A percentile compares a stretch with the other conserved stretches of the same genome.
These are phyloP conservation scores for Irpex sp. DNA, from an alignment of 1,284 basidiomycete species.

Conservation along the genomic window DNA sequence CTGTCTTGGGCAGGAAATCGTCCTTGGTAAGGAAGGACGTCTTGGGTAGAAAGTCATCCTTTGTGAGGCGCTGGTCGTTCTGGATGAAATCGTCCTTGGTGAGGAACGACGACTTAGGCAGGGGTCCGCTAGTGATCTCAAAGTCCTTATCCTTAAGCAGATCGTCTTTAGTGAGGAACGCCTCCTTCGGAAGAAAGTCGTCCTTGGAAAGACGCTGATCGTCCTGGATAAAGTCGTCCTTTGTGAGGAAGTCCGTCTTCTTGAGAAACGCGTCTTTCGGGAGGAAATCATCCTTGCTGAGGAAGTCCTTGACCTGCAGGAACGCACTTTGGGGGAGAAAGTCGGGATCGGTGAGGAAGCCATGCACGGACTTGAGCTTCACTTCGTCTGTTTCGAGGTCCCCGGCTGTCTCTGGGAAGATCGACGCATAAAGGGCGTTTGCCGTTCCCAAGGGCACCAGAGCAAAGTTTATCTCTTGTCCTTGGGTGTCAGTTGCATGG, in stretches of 20 bases:
- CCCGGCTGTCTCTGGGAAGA: slow-evolving; percentile 42
- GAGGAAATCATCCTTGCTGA: neutral
- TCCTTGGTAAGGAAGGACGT: neutral
- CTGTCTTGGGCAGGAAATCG: neutral
- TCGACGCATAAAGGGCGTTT: slow-evolving; percentile 82
- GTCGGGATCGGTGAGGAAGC: slow-evolving; percentile 32
- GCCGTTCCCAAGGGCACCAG: slow-evolving; percentile 88
- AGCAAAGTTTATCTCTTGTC: slow-evolving; percentile 36
- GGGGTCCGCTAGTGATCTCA: neutral
- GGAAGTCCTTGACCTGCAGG: neutral
- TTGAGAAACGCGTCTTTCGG: neutral
- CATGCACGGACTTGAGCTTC: slow-evolving; percentile 54
- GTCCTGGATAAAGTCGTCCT: neutral
- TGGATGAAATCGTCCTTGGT: neutral
- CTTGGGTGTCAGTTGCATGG: slow-evolving; percentile 16
- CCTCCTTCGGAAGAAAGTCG: neutral
- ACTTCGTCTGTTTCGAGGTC: slow-evolving; percentile 19
- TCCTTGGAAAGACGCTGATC: neutral
- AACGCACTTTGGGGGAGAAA: neutral
- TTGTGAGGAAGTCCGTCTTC: neutral
- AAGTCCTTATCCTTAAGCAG: neutral
- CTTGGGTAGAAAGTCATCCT: neutral
- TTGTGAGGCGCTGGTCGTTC: neutral
- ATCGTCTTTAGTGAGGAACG: neutral
- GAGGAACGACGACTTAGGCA: neutral